Evolutionary conservation across 2,329 filamentous ascomycete genomes (phyloP), one percentile per base, ranked within the genome.

Genomic region (Microsporum audouinii): DNA sequence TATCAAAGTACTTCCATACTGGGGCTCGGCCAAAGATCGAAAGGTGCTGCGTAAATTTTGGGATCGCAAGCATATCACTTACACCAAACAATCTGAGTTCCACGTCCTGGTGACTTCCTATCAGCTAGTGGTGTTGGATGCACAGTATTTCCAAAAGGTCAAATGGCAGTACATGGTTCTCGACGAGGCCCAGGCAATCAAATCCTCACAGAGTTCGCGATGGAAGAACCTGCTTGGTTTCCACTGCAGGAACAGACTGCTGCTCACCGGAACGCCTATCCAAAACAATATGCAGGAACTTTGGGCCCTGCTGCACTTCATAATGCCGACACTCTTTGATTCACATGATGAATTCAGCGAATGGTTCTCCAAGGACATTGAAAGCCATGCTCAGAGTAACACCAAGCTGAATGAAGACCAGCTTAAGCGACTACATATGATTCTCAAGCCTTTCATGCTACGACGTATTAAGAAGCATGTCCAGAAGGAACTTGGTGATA

Each of bases 401-500:
- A 97, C 92, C n/a, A 97, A 97, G 73, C 86, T 99, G 62, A 99
- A 99, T 70, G 94, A 99, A 73, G 92, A 96, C 71, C 94, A 99
- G 77, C 85, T 99, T 59, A 91, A 91, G 76, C 89, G 94, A 77
- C 79, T 99, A 68, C 94, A 99, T 75, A 96, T 97, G 91, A 99
- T 99, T 68, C 78, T 99, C 66, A 97, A 99, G 77, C 94, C 94
- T 0, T 99, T 99, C 80, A 99, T 99, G 94, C 84, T 99, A 73
- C 89, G 94, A 68, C 92, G 94, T 84, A 90, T 99, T 76, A 99
- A 99, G 85, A 97, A 97, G 79, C 92, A 99, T 73, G 94, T 99
- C 57, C 94, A 99, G 74, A 96, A 97, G 75, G 94, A 99, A 74
- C 84, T 99, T 57, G 94, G 94, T 55, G 94, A 99, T 83, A 99